A percentile compares a stretch with the other conserved stretches of the same genome.
These are phyloP conservation scores for Starmera pachycereana DNA, from an alignment of 805 yeast species.

Conservation along the genomic window DNA sequence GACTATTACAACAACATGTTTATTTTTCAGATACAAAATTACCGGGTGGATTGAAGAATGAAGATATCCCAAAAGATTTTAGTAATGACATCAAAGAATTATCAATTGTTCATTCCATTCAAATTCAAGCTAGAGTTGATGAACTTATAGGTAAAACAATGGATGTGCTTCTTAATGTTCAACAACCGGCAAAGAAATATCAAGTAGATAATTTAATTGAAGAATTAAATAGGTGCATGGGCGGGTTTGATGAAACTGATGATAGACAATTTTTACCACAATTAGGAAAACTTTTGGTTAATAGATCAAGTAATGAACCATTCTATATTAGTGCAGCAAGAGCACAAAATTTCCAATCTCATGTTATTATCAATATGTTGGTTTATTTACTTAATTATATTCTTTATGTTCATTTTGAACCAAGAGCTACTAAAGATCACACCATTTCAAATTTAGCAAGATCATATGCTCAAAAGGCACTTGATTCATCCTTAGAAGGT, in stretches of 20 bases:
- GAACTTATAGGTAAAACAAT: conserved; percentile 29
- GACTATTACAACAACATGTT: conserved; percentile 25
- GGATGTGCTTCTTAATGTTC: conserved; percentile 24
- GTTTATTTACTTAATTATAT: conserved; percentile 42
- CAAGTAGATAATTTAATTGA: conserved; percentile 28
- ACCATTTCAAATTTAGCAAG: conserved; percentile 24
- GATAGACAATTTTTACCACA: conserved; percentile 29
- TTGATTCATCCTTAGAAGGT: conserved; percentile 33
- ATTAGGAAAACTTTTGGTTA: conserved; percentile 15
- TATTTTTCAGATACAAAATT: conserved; percentile 33
- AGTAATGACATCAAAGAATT: conserved; percentile 30
- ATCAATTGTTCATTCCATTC: conserved; percentile 36
- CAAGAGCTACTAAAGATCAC: conserved; percentile 26
- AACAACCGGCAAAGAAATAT: conserved; percentile 31
- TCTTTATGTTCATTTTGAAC: conserved; percentile 33
- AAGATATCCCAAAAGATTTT: conserved; percentile 14
- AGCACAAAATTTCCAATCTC: conserved; percentile 28
- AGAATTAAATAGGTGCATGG: conserved; percentile 23
- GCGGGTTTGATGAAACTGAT: conserved; percentile 16
- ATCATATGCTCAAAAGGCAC: conserved; percentile 30
- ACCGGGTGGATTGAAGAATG: conserved; percentile 23
- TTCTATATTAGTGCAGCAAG: conserved; percentile 22
- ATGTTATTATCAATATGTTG: conserved; percentile 34
- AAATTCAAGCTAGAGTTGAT: conserved; percentile 36
- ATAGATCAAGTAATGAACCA: conserved; percentile 14